Base-by-base conservation (phyloP, 176 grass and related monocot genomes). In the sorghum (Sorghum bicolor) region DNA sequence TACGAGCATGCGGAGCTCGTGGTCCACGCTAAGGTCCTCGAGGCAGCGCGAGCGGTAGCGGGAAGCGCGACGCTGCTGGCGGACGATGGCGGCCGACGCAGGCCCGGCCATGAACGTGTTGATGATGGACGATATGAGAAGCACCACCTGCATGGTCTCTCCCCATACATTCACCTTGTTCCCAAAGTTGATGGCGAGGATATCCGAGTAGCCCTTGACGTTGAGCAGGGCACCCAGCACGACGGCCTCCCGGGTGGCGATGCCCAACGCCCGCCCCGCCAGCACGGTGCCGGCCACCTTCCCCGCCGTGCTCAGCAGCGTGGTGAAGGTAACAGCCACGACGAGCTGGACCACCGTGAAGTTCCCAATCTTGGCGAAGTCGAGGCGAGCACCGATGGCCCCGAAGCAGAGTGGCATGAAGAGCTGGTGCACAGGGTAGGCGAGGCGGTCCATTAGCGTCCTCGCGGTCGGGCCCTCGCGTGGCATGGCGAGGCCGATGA, bases 331-430 rank as follows among this genome's bases (percentile, higher is more conserved):
- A 60, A 90, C 86, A 26, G 73, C 75, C 31, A 65, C 37, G 16
- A 63, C 0, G 29, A 85, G 57, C 63, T 79, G 70, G 12, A 5
- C 6, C 3, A 55, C 30, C 0, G 40, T 40, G 69, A 85, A 91
- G 20, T 47, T 10, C 1, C 44, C 25, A 10, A 86, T 14, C 45
- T 77, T 29, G 31, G 69, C n/a, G 32, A 96, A 84, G 72, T 96
- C 86, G 55, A 87, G 84, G 64, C 79, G 77, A 2, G 87, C 87
- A 7, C 84, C 88, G 37, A 80, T 84, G 38, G 37, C 75, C 2
- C 67, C 85, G 74, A 96, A 96, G 86, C 87, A 93, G 74, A 93
- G 64, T 15, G 94, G 94, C 87, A 91, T 83, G 74, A 96, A 43
- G 32, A 96, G 30, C 29, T 85, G 62, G 80, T 93, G 94, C 17